Conservation (phyloP, 257 asterid genomes). For the Fraxinus quadrangulata region DNA sequence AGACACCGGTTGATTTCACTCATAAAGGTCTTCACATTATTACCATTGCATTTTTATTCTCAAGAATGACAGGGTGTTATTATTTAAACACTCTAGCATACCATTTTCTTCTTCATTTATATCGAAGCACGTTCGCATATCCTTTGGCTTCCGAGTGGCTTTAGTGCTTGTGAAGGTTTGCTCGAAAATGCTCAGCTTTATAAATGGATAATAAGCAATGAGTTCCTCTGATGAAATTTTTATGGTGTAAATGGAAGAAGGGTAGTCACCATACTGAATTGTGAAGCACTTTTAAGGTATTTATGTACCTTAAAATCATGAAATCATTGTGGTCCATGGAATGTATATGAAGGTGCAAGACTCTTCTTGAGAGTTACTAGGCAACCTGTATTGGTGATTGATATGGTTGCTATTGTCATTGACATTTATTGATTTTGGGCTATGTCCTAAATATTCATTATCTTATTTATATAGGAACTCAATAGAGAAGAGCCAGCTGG, state of each 20-base stretch:
- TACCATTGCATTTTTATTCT: slow-evolving; percentile 15
- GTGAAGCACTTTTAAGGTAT: slow-evolving; percentile 18
- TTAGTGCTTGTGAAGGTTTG: not conserved
- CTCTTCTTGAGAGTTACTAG: not conserved
- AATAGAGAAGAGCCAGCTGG: slow-evolving; percentile 92
- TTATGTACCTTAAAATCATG: not conserved
- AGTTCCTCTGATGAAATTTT: slow-evolving; percentile 12
- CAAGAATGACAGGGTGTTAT: slow-evolving; percentile 15
- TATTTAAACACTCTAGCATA: slow-evolving; percentile 1
- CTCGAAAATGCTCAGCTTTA: not conserved
- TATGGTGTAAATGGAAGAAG: not conserved
- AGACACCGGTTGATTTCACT: slow-evolving; percentile 72
- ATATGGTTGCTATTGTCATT: not conserved
- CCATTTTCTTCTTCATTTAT: slow-evolving; percentile 5
- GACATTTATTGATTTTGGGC: not conserved
- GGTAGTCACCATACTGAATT: not conserved
- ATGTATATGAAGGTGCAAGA: not conserved
- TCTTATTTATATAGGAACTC: slow-evolving; percentile 62
- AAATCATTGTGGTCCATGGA: slow-evolving; percentile 6
- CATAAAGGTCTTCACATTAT: slow-evolving; percentile 59
- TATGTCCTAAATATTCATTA: slow-evolving; percentile 16
- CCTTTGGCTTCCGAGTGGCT: not conserved
- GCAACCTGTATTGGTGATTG: not conserved
- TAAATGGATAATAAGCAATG: slow-evolving; percentile 14
- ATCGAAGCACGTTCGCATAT: slow-evolving; percentile 3